Evolutionary conservation across 2,329 filamentous ascomycete species (phyloP), one percentile per base, ranked within the genome.

Genomic region (Dactylellina parvicollis): DNA sequence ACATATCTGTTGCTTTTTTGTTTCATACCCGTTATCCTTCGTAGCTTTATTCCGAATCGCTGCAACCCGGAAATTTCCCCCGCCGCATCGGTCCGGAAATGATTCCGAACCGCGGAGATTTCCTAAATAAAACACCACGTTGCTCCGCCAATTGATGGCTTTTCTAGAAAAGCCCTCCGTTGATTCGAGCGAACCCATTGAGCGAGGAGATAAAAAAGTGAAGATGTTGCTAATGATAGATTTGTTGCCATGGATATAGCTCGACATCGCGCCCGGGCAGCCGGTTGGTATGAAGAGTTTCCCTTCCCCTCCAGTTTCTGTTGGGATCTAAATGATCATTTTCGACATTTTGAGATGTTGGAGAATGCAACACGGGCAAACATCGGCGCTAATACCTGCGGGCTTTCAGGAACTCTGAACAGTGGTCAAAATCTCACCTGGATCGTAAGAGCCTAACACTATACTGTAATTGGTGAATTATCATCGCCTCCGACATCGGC

Each of bases 31-130:
- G 30, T 38, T 22, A 4, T 22, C 22, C 16, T 24, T 18, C 44
- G 38, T 57, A 67, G 52, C 52, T 42, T 57, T 56, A 55, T 67
- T 67, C 62, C 62, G 62, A 67, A 67, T 42, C 20, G 62, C 62
- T 55, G n/a, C n/a, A n/a, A 55, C 38, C 28, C 32, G 7, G n/a
- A 57, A 18, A 52, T 22, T 20, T 66, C 16, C 24, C 7, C 22
- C 36, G 47, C 38, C 38, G 24, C 55, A 60, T 61, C 42, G 16
- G 9, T 28, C 14, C 30, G 52, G 34, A 18, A 3, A 24, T 14
- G 52, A 28, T 42, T 42, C 42, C 49, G 32, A 46, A 52, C 32
- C n/a, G 65, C 56, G 56, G 65, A 30, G 46, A 30, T n/a, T 30
- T 52, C 32, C 12, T 10, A 55, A 16, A 9, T 57, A n/a, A n/a